phyloP scores from a whole-genome alignment of 2,329 filamentous ascomycete species.

The Leptographium lundbergii region DNA sequence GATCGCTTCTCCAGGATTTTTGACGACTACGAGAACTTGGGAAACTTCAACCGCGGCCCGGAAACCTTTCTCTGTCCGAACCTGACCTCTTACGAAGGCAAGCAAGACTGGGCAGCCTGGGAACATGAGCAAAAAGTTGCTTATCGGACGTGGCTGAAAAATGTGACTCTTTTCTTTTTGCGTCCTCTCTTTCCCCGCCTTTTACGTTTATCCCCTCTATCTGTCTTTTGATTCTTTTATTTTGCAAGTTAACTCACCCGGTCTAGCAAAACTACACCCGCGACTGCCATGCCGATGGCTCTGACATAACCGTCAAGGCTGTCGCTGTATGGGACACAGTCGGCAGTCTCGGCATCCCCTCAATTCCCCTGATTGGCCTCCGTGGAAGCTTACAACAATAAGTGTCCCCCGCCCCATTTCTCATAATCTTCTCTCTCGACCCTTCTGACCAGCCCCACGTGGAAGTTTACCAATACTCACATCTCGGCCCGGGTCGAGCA shows the following conservation, averaged over 20 bases:
- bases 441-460: background rate
- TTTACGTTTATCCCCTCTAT: background rate
- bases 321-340: conserved; percentile 40
- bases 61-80: conserved; percentile 15
- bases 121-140: conserved; percentile 19
- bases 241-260: background rate
- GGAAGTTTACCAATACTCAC: conserved; percentile 28
- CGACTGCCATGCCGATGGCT: conserved; percentile 20
- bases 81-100: conserved; percentile 14
- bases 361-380: conserved; percentile 23
- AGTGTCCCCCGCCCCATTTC: conserved; percentile 6
- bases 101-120: conserved; percentile 18
- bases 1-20: conserved; percentile 29
- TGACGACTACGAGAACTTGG: conserved; percentile 24
- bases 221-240: background rate
- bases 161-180: conserved; percentile 11
- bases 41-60: conserved; percentile 10
- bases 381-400: conserved; percentile 24
- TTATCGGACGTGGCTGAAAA: conserved; percentile 25
- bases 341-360: conserved; percentile 30
- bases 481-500: conserved; percentile 28
- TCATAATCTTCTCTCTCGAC: background rate
- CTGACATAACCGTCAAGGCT: conserved; percentile 28
- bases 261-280: conserved; percentile 21
- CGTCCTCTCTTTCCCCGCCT: background rate